Percentiles rank a stretch among this genome's conserved stretches.
phyloP scores from a whole-genome alignment of 2,329 filamentous ascomycete genomes.

The Beauveria asiatica region DNA sequence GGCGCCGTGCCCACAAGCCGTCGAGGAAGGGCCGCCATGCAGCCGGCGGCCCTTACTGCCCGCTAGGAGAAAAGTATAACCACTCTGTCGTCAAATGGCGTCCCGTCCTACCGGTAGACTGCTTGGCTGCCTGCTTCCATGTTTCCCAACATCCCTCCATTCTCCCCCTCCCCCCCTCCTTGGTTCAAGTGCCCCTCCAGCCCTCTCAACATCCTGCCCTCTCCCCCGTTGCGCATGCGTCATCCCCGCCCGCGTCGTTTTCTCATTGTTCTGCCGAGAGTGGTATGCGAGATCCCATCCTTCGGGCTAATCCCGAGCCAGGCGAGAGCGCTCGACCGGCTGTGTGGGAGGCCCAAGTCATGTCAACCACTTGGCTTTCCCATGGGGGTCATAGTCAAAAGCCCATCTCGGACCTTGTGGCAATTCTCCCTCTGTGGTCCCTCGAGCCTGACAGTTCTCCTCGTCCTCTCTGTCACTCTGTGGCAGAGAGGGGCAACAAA shows the following conservation, averaged over 20 bases:
- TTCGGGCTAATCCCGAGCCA: not conserved
- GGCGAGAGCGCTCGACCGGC: not conserved
- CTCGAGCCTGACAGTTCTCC: not conserved
- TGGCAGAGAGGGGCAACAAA: not conserved
- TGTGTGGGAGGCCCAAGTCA: not conserved
- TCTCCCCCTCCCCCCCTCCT: not conserved
- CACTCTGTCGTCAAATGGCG: not conserved
- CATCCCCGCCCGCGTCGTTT: not conserved
- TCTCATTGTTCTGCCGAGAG: not conserved
- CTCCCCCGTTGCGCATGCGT: slow-evolving; percentile 10
- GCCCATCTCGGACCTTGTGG: too few relatives aligned
- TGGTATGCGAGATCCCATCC: not conserved
- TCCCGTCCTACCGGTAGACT: not conserved
- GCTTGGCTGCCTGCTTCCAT: not conserved
- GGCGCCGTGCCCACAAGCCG: not conserved
- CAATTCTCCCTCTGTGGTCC: not conserved
- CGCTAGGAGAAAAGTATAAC: not conserved
- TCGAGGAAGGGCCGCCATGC: slow-evolving; percentile 1
- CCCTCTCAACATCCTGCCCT: not conserved
- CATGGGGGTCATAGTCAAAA: not conserved
- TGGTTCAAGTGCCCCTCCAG: not conserved
- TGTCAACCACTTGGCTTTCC: not conserved
- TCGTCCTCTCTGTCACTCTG: not conserved
- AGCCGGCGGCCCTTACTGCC: not conserved
- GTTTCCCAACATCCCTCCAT: not conserved